phyloP scores from a whole-genome alignment of 2,329 filamentous ascomycete genomes.

The Zymoseptoria pseudotritici region DNA sequence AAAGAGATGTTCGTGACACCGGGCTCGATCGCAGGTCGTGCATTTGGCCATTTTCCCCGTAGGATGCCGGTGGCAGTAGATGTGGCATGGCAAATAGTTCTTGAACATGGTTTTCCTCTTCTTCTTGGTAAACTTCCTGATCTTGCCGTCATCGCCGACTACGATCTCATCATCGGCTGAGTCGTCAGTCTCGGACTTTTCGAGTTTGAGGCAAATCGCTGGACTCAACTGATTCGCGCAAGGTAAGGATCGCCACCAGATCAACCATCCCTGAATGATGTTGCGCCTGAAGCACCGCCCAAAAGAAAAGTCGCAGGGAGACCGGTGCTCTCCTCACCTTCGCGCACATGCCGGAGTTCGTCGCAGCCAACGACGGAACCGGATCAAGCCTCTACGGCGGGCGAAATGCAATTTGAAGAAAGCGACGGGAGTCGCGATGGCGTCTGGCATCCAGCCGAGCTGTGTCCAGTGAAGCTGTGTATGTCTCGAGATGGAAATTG shows the following conservation, averaged over 20 bases:
- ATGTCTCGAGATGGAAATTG: too few species aligned
- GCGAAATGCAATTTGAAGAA: not conserved
- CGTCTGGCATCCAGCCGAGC: not conserved
- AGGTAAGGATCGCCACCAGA: not conserved
- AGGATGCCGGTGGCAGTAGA: slow-evolving; percentile 72
- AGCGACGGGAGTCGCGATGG: not conserved
- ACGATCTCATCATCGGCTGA: slow-evolving; percentile 48
- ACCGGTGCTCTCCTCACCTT: not conserved
- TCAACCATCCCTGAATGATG: not conserved
- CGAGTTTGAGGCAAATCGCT: not conserved
- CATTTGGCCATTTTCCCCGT: slow-evolving; percentile 81
- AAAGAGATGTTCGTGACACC: slow-evolving; percentile 90
- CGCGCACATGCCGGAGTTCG: not conserved
- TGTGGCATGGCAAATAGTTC: slow-evolving; percentile 61
- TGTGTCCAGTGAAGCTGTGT: too few species aligned
- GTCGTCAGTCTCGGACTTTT: slow-evolving; percentile 33
- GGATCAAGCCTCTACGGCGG: not conserved
- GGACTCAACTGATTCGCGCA: not conserved
- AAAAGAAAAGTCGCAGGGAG: too few species aligned
- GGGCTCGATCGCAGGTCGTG: slow-evolving; percentile 64
- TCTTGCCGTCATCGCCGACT: slow-evolving; percentile 55
- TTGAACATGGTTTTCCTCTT: slow-evolving; percentile 44
- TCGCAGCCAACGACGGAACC: not conserved
- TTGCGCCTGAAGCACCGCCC: not conserved
- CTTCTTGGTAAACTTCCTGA: slow-evolving; percentile 59